These are phyloP conservation scores for Sphenostylis stenocarpa DNA, from an alignment of 306 rosid species.

Conservation along the genomic window DNA sequence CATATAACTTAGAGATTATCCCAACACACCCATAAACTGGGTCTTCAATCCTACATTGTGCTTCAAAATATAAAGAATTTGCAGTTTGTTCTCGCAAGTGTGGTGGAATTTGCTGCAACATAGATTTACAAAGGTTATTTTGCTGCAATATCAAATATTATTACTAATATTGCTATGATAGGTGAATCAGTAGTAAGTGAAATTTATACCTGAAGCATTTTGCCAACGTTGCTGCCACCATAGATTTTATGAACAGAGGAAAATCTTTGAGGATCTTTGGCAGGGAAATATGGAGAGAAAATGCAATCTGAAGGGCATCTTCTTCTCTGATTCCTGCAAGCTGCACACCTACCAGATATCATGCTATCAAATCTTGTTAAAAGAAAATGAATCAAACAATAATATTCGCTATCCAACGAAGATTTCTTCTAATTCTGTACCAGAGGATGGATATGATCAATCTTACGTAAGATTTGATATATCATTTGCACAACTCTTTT, in stretches of 20 bases:
- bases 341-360: slow-evolving; percentile 58
- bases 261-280: slow-evolving; percentile 76
- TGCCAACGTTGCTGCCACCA: slow-evolving; percentile 78
- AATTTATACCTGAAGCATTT: slow-evolving; percentile 64
- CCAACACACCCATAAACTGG: slow-evolving; percentile 76
- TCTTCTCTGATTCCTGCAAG: slow-evolving; percentile 78
- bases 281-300: slow-evolving; percentile 70
- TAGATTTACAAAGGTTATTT: not conserved
- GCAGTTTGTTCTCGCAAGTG: slow-evolving; percentile 57
- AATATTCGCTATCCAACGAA: slow-evolving; percentile 17
- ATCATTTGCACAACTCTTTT: not conserved
- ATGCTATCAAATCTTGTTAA: slow-evolving; percentile 22
- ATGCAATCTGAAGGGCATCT: slow-evolving; percentile 71
- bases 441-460: slow-evolving; percentile 6
- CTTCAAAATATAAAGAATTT: slow-evolving; percentile 57
- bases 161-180: no score
- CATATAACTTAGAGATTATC: slow-evolving; percentile 52
- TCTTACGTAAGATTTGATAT: slow-evolving; percentile 37
- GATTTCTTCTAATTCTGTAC: slow-evolving; percentile 29
- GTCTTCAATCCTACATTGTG: slow-evolving; percentile 57
- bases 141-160: not conserved
- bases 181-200: no score
- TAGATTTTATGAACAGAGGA: slow-evolving; percentile 66
- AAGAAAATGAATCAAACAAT: slow-evolving; percentile 22
- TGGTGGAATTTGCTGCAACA: slow-evolving; percentile 51